Conservation (phyloP, 2,329 filamentous ascomycete genomes). For the Fusarium sarcochroum region DNA sequence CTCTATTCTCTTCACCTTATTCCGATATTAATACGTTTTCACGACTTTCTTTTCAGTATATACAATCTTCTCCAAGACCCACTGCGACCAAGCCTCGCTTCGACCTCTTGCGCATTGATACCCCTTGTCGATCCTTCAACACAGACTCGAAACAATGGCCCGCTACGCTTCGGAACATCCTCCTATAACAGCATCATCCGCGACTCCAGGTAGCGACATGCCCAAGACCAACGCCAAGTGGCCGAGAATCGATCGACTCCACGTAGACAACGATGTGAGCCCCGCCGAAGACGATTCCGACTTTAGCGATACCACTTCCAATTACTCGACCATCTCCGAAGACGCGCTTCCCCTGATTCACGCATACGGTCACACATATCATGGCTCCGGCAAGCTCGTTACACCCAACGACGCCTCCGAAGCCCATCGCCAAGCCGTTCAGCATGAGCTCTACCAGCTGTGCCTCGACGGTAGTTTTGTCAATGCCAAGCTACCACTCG, state of each 20-base stretch:
- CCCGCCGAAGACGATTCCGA: conserved; percentile 43
- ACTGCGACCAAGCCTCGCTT: conserved; percentile 2
- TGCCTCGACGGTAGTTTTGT: conserved; percentile 53
- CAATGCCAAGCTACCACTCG: conserved; percentile 51
- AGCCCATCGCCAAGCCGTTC: conserved; percentile 50
- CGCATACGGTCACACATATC: conserved; percentile 55
- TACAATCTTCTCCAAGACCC: not conserved
- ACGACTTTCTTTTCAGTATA: conserved; percentile 2
- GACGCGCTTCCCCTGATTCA: conserved; percentile 52
- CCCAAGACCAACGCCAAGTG: conserved; percentile 19
- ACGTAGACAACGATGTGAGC: conserved; percentile 30
- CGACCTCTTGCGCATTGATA: conserved; percentile 2
- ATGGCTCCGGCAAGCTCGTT: conserved; percentile 53
- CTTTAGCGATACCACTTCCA: conserved; percentile 50
- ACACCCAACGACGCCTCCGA: conserved; percentile 55
- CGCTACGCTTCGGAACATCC: conserved; percentile 18
- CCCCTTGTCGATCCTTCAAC: conserved; percentile 26
- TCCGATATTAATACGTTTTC: conserved; percentile 8
- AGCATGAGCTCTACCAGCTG: conserved; percentile 55
- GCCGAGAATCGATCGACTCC: conserved; percentile 20
- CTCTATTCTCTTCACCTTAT: conserved; percentile 4
- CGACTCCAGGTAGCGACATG: conserved; percentile 10
- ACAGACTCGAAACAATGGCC: conserved; percentile 32
- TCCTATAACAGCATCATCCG: conserved; percentile 25
- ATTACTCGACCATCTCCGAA: conserved; percentile 55